These are phyloP conservation scores for Plantago coronopus DNA, from an alignment of 305 asterid species.

Conservation along the genomic window DNA sequence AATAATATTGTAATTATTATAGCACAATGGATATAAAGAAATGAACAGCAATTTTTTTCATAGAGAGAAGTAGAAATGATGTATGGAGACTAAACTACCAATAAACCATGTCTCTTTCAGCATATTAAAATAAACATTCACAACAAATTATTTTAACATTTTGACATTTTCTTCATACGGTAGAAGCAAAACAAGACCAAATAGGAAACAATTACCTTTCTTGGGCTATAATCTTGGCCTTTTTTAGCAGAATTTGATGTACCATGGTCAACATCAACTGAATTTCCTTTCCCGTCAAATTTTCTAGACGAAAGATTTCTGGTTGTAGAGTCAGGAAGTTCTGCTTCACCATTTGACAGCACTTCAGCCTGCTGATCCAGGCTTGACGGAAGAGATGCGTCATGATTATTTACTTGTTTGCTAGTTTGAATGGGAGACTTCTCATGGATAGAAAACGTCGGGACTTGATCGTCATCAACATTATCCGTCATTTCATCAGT, in stretches of 20 bases:
- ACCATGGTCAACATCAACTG: conserved; percentile 43
- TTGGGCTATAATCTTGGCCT: conserved; percentile 47
- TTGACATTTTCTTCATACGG: neutral
- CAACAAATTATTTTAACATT: neutral
- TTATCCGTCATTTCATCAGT: conserved; percentile 41
- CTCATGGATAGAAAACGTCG: conserved; percentile 66
- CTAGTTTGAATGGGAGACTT: conserved; percentile 38
- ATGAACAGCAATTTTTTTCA: conserved; percentile 8
- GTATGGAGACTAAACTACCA: neutral
- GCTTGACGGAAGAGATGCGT: conserved; percentile 36
- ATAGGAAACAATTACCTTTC: conserved; percentile 53
- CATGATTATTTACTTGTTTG: conserved; percentile 41
- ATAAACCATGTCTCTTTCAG: neutral
- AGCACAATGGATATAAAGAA: conserved; percentile 7
- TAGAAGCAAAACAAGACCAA: conserved; percentile 11
- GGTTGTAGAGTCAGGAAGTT: conserved; percentile 44
- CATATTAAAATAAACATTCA: neutral
- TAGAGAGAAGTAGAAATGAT: neutral
- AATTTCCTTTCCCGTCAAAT: conserved; percentile 49
- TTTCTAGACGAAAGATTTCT: conserved; percentile 37
- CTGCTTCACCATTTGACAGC: conserved; percentile 48
- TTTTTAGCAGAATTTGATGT: conserved; percentile 50
- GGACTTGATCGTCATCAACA: conserved; percentile 65
- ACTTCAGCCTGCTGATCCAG: conserved; percentile 42
- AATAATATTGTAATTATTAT: conserved; percentile 11